Evolutionary conservation across 192 early-diverging fungal species (phyloP).

Genomic region (Gigaspora rosea): DNA sequence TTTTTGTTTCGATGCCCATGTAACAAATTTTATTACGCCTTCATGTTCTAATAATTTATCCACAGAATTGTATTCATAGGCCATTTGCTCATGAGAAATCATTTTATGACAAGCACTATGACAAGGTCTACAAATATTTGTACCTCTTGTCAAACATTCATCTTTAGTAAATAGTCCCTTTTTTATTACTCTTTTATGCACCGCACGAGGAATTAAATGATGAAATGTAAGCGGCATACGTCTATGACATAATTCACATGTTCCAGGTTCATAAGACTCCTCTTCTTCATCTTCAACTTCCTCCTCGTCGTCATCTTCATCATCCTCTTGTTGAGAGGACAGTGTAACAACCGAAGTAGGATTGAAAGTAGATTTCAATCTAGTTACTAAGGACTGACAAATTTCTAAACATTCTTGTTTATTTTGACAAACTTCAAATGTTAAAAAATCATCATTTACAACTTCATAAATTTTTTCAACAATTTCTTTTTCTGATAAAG

Average conservation of each 20-base stretch:
- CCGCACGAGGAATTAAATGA: conserved; percentile 40
- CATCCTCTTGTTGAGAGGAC: background rate
- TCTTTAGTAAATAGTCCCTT: conserved; percentile 27
- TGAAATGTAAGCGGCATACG: conserved; percentile 43
- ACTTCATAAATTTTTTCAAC: conserved; percentile 13
- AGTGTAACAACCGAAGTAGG: background rate
- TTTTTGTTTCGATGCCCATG: conserved; percentile 37
- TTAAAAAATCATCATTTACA: conserved; percentile 24
- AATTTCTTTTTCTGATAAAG: conserved; percentile 14
- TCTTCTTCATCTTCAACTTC: conserved; percentile 33
- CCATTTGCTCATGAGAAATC: conserved; percentile 34
- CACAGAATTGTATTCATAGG: conserved; percentile 36
- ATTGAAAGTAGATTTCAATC: conserved; percentile 4
- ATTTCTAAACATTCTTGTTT: conserved; percentile 24
- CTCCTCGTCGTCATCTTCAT: background rate
- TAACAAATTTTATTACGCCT: conserved; percentile 33
- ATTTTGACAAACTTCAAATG: conserved; percentile 15
- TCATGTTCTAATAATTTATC: conserved; percentile 38
- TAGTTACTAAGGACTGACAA: background rate
- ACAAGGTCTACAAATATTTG: conserved; percentile 39
- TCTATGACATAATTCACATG: conserved; percentile 39
- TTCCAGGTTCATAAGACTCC: conserved; percentile 24
- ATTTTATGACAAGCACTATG: conserved; percentile 39
- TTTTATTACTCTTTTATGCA: conserved; percentile 33
- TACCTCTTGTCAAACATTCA: conserved; percentile 36